These are phyloP conservation scores for Fusarium coicis DNA, from an alignment of 2,329 filamentous ascomycete genomes.

Conservation along the genomic window DNA sequence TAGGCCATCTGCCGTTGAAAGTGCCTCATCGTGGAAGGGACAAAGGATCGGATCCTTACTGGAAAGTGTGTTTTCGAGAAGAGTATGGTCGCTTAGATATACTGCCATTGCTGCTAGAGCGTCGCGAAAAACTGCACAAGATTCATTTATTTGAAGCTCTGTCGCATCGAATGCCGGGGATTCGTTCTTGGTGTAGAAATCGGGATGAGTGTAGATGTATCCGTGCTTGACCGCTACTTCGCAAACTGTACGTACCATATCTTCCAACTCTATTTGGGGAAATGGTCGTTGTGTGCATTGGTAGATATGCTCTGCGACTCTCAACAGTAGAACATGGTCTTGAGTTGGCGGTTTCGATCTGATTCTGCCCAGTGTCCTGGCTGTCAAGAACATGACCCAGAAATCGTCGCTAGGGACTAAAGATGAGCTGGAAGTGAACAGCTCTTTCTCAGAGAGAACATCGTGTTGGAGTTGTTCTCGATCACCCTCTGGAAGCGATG, in stretches of 20 bases:
- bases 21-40: fast-evolving
- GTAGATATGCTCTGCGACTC: not conserved
- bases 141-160: not conserved
- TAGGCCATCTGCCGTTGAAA: fast-evolving
- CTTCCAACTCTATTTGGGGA: not conserved
- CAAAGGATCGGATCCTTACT: not conserved
- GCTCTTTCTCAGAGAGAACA: fast-evolving
- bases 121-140: not conserved
- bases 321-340: not conserved
- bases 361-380: not conserved
- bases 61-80: not conserved
- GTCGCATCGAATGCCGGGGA: fast-evolving
- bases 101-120: not conserved
- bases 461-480: not conserved
- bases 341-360: not conserved
- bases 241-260: not conserved
- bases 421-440: fast-evolving
- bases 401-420: not conserved
- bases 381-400: not conserved
- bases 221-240: not conserved
- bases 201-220: not conserved
- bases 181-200: not conserved
- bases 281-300: not conserved
- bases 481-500: not conserved
- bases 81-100: not conserved